Conservation (phyloP, 2,329 filamentous ascomycete genomes). For the Talaromyces sp. region DNA sequence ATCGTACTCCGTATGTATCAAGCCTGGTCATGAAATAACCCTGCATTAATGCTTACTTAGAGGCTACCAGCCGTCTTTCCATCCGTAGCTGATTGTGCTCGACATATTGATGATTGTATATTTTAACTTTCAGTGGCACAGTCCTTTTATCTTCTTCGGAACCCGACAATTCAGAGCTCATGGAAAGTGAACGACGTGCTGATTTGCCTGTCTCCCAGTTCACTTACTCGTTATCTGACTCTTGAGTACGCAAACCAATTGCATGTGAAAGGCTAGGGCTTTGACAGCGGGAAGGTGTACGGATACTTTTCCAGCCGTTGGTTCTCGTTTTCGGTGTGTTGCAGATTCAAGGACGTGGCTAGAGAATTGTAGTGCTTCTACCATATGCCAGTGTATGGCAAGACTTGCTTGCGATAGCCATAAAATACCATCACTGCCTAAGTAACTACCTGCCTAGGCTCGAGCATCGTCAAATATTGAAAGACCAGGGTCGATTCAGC, state of each 20-base stretch:
- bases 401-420: neutral
- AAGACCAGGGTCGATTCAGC: neutral
- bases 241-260: neutral
- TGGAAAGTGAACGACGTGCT: neutral
- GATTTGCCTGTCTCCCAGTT: neutral
- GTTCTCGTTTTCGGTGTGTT: neutral
- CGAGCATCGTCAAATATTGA: no score
- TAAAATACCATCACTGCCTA: no score
- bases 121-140: constrained; percentile 1
- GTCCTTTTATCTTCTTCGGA: neutral
- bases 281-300: no score
- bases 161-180: neutral
- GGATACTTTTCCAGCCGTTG: neutral
- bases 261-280: neutral
- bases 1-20: neutral
- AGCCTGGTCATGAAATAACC: neutral
- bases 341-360: neutral
- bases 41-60: neutral
- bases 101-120: neutral
- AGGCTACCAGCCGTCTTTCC: neutral
- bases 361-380: neutral
- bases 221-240: neutral
- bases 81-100: neutral
- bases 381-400: neutral
- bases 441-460: no score